phyloP scores from a whole-genome alignment of 257 asterid genomes.

The Osmanthus fragrans region DNA sequence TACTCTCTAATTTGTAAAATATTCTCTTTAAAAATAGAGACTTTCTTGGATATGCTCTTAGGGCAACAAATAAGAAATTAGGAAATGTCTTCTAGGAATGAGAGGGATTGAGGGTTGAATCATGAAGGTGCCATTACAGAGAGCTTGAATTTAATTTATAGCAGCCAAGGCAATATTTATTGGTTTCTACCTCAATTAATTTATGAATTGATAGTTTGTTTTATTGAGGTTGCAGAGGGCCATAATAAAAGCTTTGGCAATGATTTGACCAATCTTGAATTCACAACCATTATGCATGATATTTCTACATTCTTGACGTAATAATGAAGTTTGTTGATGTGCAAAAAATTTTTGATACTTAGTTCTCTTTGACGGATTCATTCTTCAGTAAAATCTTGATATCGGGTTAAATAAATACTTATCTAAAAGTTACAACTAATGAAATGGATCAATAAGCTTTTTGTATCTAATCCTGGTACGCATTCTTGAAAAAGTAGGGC shows the following conservation, averaged over 20 bases:
- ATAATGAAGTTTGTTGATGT: no score
- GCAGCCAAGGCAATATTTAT: background rate
- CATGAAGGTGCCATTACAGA: background rate
- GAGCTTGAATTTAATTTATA: background rate
- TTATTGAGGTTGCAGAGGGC: background rate
- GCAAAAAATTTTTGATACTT: no score
- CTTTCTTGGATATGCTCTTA: no score
- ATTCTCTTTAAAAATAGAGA: no score
- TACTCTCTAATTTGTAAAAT: no score
- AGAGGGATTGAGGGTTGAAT: background rate
- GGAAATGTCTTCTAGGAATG: background rate
- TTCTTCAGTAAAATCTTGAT: background rate
- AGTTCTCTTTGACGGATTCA: no score
- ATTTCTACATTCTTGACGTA: background rate
- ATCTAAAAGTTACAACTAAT: no score
- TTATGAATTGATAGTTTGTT: background rate
- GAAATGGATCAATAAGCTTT: no score
- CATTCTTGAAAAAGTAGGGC: background rate
- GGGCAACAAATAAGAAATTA: no score
- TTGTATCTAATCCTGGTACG: background rate
- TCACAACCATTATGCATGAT: background rate
- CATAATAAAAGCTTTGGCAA: background rate
- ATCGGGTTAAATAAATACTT: no score
- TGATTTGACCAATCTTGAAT: background rate
- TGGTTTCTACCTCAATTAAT: background rate